Conservation (phyloP, 23 red algal genomes). For the Pyropia haitanensis region DNA sequence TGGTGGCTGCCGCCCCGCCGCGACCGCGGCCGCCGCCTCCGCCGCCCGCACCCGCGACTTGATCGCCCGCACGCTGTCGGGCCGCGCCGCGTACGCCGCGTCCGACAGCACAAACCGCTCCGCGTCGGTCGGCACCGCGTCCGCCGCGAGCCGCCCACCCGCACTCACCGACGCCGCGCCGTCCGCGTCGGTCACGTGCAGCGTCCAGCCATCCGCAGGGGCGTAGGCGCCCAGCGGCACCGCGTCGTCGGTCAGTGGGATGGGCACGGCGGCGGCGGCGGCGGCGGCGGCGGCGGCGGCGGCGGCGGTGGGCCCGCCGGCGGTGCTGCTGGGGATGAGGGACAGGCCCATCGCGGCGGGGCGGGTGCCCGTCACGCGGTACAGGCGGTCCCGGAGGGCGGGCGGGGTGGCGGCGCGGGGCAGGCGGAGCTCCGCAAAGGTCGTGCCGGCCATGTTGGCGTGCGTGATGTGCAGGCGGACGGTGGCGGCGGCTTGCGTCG, state of each 20-base stretch:
- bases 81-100: conserved; percentile 26
- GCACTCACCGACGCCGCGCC: too few species aligned
- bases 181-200: too few species aligned
- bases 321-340: background rate
- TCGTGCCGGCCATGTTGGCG: conserved; percentile 40
- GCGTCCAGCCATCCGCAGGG: conserved; percentile 15
- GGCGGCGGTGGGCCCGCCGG: conserved; percentile 8
- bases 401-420: conserved; percentile 6
- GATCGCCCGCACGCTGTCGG: conserved; percentile 23
- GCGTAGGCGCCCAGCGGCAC: conserved; percentile 35
- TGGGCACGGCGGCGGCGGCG: conserved; percentile 4
- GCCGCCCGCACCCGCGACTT: conserved; percentile 23
- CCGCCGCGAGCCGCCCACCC: too few species aligned
- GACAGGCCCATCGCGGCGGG: conserved; percentile 30
- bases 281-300: background rate
- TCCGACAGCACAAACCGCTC: conserved; percentile 39
- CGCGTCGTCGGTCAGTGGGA: conserved; percentile 29
- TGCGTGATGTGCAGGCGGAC: conserved; percentile 46
- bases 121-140: too few species aligned
- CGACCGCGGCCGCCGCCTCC: conserved; percentile 33
- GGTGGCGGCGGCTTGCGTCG: conserved; percentile 10
- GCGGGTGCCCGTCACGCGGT: conserved; percentile 55
- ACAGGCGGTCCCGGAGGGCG: conserved; percentile 26
- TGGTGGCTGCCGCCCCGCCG: background rate
- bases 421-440: conserved; percentile 46